Base-by-base conservation (phyloP, 768 basidiomycete species). In the Hemileccinum impolitum region DNA sequence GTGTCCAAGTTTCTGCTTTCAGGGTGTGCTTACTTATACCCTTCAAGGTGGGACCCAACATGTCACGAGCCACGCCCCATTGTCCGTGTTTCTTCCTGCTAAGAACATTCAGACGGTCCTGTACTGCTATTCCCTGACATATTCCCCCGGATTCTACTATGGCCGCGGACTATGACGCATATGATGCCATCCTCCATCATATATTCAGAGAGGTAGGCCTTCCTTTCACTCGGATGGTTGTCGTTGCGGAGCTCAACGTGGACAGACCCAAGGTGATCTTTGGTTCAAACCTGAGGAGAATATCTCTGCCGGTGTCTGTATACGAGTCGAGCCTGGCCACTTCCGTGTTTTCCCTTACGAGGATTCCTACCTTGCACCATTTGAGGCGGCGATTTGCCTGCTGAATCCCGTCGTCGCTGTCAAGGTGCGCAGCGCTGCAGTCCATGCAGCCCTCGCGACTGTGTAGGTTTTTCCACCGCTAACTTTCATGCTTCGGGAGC, bases 201-300 rank as follows among this genome's bases (percentile, higher is more conserved):
- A 80, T 91, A 51, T 90, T 89, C 72, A 84, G 78, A 62, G 80
- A 81, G 50, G 87, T 85, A 54, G 11, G 78, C 66, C 14, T 35
- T 47, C 11, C 12, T 26, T 47, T 42, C 30, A 15, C 23, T 4
- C 34, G 43, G 13, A 36, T 50, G 42, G n/a, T 19, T 30, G 8
- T 8, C 2, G 9, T 39, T 8, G n/a, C 7, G 4, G 6, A 13
- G 6, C 41, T 57, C 39, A 48, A 13, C 36, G 17, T 41, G 12
- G 10, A 21, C 71, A 89, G 85, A 90, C 88, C 1, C 85, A 88
- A 62, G 81, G 84, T 3, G 87, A 89, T 50, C 83, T 87, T 8
- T 90, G 88, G 88, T 90, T 90, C 68, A 90, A 89, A 59, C 87
- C 87, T 0, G 85, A 88, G 58, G 88, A 91, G 68, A 89, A 88